Evolutionary conservation across 768 basidiomycete species (phyloP), one percentile per base, ranked within the genome.

Genomic region (Thelephora aurantiotincta): DNA sequence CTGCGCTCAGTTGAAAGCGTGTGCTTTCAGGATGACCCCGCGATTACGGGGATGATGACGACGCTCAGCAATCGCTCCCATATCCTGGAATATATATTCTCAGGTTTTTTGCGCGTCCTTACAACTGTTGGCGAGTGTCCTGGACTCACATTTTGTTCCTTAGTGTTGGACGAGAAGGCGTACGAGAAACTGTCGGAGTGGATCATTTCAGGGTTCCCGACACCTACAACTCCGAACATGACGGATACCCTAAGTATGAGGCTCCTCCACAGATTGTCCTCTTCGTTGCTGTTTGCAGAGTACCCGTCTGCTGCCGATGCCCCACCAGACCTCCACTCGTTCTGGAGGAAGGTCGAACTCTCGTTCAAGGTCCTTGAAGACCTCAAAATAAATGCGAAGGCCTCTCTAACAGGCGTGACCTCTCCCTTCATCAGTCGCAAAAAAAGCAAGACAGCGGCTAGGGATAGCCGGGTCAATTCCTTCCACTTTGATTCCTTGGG

Each of bases 401-500:
- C 26, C 11, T 35, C 43, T 9, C 30, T 11, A 35, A 22, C 36
- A 48, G 35, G 11, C 43, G 45, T 33, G 44, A 47, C n/a, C 14
- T 19, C 14, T 20, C 33, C 26, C 51, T 46, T 22, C 43, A 37
- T 20, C 35, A 47, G 44, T 34, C 44, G 42, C 23, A 50, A 58
- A 58, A 45, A 35, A 47, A 35, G 61, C 46, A 54, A 51, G 50
- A 37, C 56, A 50, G 49, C 46, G 34, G 37, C 45, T 54, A 47
- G 47, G 49, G 35, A 19, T 2, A 14, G 50, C 6, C 2, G 19
- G 7, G 33, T 66, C 11, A 58, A 72, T 35, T 22, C 35, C 9
- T 48, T 54, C 5, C 58, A 57, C 0, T 67, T 72, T 42, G 54
- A 52, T 4, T 59, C 49, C 23, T 54, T 70, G 16, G 58, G 58